Evolutionary conservation across 202 grass and related monocot species (phyloP).

Genomic region (Elaeis oleifera): DNA sequence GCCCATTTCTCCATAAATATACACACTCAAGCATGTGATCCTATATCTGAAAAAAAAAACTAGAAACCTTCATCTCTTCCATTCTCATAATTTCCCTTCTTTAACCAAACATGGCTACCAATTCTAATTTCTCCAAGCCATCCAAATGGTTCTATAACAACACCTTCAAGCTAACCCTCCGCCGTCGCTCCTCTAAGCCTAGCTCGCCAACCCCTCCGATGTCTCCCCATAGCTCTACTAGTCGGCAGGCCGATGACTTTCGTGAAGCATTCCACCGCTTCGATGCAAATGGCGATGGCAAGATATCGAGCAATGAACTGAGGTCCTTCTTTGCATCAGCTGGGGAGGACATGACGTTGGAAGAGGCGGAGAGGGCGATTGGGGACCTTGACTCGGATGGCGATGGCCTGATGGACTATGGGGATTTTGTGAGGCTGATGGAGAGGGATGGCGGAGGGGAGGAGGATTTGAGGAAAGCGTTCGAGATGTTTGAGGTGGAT

Average conservation of each 20-base stretch:
- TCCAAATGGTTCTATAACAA: slow-evolving; percentile 10
- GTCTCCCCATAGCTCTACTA: not conserved
- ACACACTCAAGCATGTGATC: no score
- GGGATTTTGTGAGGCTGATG: slow-evolving; percentile 4
- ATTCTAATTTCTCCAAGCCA: not conserved
- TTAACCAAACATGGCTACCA: not conserved
- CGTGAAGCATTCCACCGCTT: not conserved
- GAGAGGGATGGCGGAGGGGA: not conserved
- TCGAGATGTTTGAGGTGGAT: slow-evolving; percentile 18
- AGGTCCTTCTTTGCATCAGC: slow-evolving; percentile 9
- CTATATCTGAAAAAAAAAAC: no score
- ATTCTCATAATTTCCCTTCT: no score
- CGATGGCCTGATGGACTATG: slow-evolving; percentile 15
- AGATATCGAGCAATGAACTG: slow-evolving; percentile 13
- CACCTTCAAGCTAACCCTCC: slow-evolving; percentile 2
- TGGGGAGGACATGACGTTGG: not conserved
- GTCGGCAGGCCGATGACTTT: not conserved
- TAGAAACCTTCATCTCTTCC: no score
- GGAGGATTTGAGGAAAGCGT: slow-evolving; percentile 4
- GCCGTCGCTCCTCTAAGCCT: not conserved
- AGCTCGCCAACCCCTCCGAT: not conserved
- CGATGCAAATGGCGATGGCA: slow-evolving; percentile 11
- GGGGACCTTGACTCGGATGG: slow-evolving; percentile 9
- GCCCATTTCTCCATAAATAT: no score
- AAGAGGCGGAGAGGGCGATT: slow-evolving; percentile 4